phyloP scores from a whole-genome alignment of 345 rosid genomes.

The Bruguiera parviflora region DNA sequence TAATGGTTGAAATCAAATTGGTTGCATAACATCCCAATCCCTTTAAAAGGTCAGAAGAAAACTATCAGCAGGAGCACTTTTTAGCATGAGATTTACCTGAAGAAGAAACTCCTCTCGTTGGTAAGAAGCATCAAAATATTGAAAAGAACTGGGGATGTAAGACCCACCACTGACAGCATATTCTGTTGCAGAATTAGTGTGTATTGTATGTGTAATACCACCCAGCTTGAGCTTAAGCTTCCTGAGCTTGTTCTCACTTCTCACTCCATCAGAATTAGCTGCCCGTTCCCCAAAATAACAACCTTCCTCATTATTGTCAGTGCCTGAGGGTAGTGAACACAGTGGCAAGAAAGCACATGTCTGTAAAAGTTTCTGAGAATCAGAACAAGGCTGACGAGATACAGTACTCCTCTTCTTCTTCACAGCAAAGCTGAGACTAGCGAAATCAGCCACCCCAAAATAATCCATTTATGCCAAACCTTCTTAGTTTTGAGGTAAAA shows the following conservation, averaged over 20 bases:
- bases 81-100: slow-evolving; percentile 18
- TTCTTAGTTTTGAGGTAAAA: neutral
- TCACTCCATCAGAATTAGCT: slow-evolving; percentile 13
- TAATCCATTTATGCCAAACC: slow-evolving; percentile 15
- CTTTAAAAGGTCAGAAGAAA: neutral
- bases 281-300: neutral
- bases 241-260: slow-evolving; percentile 15
- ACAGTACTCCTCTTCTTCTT: slow-evolving; percentile 24
- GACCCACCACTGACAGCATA: slow-evolving; percentile 1
- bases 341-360: neutral
- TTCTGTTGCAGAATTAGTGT: slow-evolving; percentile 17
- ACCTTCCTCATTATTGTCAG: slow-evolving; percentile 8
- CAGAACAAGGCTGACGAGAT: slow-evolving; percentile 28
- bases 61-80: neutral
- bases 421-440: slow-evolving; percentile 7
- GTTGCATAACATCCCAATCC: too few relatives aligned
- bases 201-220: slow-evolving; percentile 26
- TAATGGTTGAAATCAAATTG: neutral
- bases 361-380: slow-evolving; percentile 9
- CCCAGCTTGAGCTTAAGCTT: slow-evolving; percentile 34
- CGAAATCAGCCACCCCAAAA: slow-evolving; percentile 8
- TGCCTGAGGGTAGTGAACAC: slow-evolving; percentile 4
- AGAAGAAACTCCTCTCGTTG: neutral
- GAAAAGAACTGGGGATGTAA: slow-evolving; percentile 1
- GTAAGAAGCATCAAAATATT: slow-evolving; percentile 6